Evolutionary conservation across 257 asterid genomes (phyloP), one percentile per base, ranked within the genome.

Genomic region (Nemophila menziesii): DNA sequence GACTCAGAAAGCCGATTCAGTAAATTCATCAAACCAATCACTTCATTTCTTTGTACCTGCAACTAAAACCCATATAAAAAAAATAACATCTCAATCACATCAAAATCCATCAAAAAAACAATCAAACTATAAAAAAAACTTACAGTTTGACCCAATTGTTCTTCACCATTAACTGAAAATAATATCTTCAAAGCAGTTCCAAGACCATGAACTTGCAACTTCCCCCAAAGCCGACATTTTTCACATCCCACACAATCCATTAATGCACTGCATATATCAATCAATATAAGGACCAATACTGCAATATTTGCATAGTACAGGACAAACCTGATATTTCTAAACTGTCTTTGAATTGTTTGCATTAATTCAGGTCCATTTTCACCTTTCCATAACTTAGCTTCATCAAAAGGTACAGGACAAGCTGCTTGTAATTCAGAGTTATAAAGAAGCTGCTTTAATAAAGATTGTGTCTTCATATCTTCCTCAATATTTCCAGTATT

Each of bases 241-340:
- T 68, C 89, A 43, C 89, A 78, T 41, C 89, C 84, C 54, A 74
- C 65, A 8, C 90, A 74, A 33, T 74, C 90, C 78, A 74, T 78
- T 60, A 74, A 15, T 0, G 90, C 74, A 52, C 90, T 74, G 72
- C 36, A 29, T 10, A 29, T 2, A 2, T 29, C 36, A 29, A 2
- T 5, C 2, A 29, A 29, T 29, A 2, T 2, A 7, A 29, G 2
- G 36, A n/a, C 36, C 9, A 7, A 29, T 13, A 29, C 5, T 29
- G 12, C 2, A 29, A 29, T 4, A 24, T 24, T 24, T 24, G 33
- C 33, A 29, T 10, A 2, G 36, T 7, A 29, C 36, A 29, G 12
- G 9, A 18, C 47, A 38, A 51, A 79, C 87, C 92, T 80, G 56
- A 80, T 76, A 53, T 80, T 80, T 70, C 67, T 68, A 64, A 80